phyloP scores from a whole-genome alignment of 805 yeast species.

The Lipomyces spencermartinsiae region DNA sequence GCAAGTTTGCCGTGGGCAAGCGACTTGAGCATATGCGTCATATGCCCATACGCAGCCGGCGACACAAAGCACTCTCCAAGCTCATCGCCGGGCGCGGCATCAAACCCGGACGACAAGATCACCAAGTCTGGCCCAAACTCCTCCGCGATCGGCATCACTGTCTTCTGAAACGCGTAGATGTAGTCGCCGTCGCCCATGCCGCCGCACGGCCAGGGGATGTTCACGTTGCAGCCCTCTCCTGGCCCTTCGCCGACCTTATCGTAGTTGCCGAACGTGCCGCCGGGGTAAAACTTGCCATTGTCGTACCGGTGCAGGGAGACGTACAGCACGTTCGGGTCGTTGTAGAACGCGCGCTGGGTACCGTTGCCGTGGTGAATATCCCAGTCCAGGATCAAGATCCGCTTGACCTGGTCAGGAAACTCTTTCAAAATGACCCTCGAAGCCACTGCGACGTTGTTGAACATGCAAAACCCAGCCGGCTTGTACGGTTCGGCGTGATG shows the following conservation, averaged over 20 bases:
- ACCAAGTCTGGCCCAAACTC: constrained; percentile 94
- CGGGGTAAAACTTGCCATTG: constrained; percentile 91
- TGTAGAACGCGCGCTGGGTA: constrained; percentile 87
- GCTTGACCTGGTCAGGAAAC: constrained; percentile 87
- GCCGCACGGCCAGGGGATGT: constrained; percentile 90
- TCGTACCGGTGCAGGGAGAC: constrained; percentile 93
- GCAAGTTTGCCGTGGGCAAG: constrained; percentile 88
- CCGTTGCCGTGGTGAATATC: constrained; percentile 99
- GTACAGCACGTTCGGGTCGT: constrained; percentile 89
- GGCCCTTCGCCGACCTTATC: constrained; percentile 82
- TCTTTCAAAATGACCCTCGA: constrained; percentile 80
- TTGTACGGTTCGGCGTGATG: constrained; percentile 98
- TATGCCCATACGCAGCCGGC: constrained; percentile 94
- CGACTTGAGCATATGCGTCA: constrained; percentile 90
- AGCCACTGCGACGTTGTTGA: constrained; percentile 96
- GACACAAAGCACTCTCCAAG: constrained; percentile 96
- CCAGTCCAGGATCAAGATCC: constrained; percentile 90
- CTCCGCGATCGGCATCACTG: constrained; percentile 83
- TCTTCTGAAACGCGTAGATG: constrained; percentile 83
- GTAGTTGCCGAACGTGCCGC: constrained; percentile 82
- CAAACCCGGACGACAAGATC: constrained; percentile 93
- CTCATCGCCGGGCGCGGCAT: constrained; percentile 98
- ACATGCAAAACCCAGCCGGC: constrained; percentile 96
- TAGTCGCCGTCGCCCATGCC: constrained; percentile 97
- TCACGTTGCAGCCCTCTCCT: constrained; percentile 81